Evolutionary conservation across 2,329 filamentous ascomycete species (phyloP).

Genomic region (Ophiosphaerella narmari): DNA sequence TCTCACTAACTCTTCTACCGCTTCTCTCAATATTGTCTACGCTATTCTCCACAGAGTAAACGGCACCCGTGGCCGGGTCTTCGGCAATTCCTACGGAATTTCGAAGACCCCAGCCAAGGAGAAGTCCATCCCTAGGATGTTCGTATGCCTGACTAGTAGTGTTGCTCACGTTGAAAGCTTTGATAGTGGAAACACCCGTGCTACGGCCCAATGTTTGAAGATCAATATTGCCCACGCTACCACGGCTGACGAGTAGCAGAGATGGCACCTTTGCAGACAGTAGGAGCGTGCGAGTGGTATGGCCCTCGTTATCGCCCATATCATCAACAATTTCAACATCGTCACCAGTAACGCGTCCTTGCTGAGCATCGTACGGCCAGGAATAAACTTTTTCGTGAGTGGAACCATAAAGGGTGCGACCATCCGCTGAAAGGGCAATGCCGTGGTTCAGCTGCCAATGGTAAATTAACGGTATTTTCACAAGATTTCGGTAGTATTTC

Average conservation of each 20-base stretch:
- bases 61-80: slow-evolving; percentile 57
- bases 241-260: slow-evolving; percentile 67
- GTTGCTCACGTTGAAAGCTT: slow-evolving; percentile 61
- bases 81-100: slow-evolving; percentile 75
- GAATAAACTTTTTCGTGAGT: slow-evolving; percentile 62
- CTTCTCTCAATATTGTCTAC: slow-evolving; percentile 66
- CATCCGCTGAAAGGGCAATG: slow-evolving; percentile 55
- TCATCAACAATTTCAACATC: slow-evolving; percentile 61
- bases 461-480: slow-evolving; percentile 1
- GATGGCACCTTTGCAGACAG: slow-evolving; percentile 60
- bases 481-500: too few relatives aligned
- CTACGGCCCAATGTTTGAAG: slow-evolving; percentile 53
- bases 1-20: slow-evolving; percentile 64
- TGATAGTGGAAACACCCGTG: slow-evolving; percentile 69
- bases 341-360: slow-evolving; percentile 53
- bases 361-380: slow-evolving; percentile 67
- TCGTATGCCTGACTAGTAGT: slow-evolving; percentile 48
- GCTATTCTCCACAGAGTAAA: slow-evolving; percentile 70
- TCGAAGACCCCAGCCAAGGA: slow-evolving; percentile 69
- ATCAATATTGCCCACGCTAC: slow-evolving; percentile 68
- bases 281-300: slow-evolving; percentile 70
- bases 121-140: slow-evolving; percentile 57
- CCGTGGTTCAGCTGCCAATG: slow-evolving; percentile 55
- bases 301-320: slow-evolving; percentile 63
- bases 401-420: slow-evolving; percentile 60